phyloP scores from a whole-genome alignment of 148 eudicot species.

The Euryodendron excelsum region DNA sequence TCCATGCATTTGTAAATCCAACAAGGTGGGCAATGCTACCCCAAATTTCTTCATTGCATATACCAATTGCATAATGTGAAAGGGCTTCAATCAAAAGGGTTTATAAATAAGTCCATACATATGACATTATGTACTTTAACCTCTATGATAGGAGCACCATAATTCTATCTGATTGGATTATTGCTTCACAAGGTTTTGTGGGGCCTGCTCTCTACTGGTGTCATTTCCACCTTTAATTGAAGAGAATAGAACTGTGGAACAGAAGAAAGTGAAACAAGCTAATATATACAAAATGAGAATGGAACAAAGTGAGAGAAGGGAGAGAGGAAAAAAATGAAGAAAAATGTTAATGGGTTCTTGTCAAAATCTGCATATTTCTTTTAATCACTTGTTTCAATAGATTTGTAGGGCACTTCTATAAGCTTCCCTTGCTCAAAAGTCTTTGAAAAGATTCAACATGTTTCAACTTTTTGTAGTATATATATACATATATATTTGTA shows the following conservation, averaged over 20 bases:
- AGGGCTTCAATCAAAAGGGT: background rate
- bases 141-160: slow-evolving; percentile 8
- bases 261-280: slow-evolving; percentile 9
- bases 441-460: slow-evolving; percentile 53
- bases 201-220: background rate
- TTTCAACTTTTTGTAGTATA: slow-evolving; percentile 22
- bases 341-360: slow-evolving; percentile 29
- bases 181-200: background rate
- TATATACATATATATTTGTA: background rate
- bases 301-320: slow-evolving; percentile 21
- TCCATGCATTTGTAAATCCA: background rate
- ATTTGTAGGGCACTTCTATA: slow-evolving; percentile 27
- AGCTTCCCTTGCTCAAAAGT: slow-evolving; percentile 26
- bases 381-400: slow-evolving; percentile 16
- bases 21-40: background rate
- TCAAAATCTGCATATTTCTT: slow-evolving; percentile 29
- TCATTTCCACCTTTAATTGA: slow-evolving; percentile 18
- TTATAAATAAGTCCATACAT: too few relatives aligned
- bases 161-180: slow-evolving; percentile 7
- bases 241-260: slow-evolving; percentile 19
- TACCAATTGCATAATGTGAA: background rate
- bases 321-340: background rate
- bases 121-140: slow-evolving; percentile 7
- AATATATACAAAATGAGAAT: background rate
- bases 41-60: background rate